Conservation (phyloP, 1,139 yeast genomes). For the Yamadazyma triangularis region DNA sequence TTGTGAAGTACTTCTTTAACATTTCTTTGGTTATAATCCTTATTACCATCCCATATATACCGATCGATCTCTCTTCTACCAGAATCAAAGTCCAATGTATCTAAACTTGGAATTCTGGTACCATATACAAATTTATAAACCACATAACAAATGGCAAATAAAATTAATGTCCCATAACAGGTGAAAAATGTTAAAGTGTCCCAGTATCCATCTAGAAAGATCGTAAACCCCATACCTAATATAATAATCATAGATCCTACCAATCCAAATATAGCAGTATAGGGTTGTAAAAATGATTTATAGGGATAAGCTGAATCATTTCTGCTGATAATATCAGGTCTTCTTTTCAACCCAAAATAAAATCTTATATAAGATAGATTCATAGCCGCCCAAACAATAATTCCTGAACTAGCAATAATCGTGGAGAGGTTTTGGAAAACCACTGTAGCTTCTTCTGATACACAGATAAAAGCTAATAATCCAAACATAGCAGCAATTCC, state of each 20-base stretch:
- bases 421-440: slow-evolving; percentile 64
- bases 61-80: slow-evolving; percentile 75
- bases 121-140: slow-evolving; percentile 54
- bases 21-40: slow-evolving; percentile 35
- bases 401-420: slow-evolving; percentile 65
- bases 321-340: slow-evolving; percentile 64
- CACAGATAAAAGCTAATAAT: slow-evolving; percentile 54
- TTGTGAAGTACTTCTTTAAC: slow-evolving; percentile 34
- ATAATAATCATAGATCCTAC: slow-evolving; percentile 52
- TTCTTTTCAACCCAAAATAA: slow-evolving; percentile 57
- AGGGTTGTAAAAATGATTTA: slow-evolving; percentile 75
- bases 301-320: slow-evolving; percentile 71
- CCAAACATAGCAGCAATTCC: slow-evolving; percentile 59
- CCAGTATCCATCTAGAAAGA: slow-evolving; percentile 61
- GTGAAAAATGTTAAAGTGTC: slow-evolving; percentile 60
- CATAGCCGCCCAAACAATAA: slow-evolving; percentile 81
- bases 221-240: slow-evolving; percentile 65
- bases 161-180: slow-evolving; percentile 59
- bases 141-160: slow-evolving; percentile 50
- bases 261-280: slow-evolving; percentile 63
- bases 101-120: slow-evolving; percentile 56
- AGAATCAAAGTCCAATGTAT: slow-evolving; percentile 68
- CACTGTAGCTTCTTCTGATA: slow-evolving; percentile 53
- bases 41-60: slow-evolving; percentile 66
- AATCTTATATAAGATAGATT: slow-evolving; percentile 69